Evolutionary conservation across 257 asterid species (phyloP), one percentile per base, ranked within the genome.

Genomic region (Sherardia arvensis): DNA sequence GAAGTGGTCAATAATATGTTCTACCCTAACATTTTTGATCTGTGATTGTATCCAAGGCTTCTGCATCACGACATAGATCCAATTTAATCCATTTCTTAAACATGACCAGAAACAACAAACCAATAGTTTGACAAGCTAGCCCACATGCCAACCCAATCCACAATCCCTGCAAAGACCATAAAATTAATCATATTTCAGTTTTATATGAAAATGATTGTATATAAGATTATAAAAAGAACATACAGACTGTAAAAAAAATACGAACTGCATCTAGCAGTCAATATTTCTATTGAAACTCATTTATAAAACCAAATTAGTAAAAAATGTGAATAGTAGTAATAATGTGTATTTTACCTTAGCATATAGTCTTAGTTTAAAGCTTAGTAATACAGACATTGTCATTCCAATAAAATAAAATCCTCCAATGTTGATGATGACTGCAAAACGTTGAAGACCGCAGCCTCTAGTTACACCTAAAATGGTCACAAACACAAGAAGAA

Each of bases 91-190:
- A 89, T 63, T 74, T 86, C 0, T 76, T 75, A 29, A 83, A 80
- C 62, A 73, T 66, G 1, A 95, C 72, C 4, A 89, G 87, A 61
- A 84, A 55, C 57, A 71, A 43, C 22, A 84, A 76, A 10, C 95
- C 85, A 20, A 64, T 45, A 34, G 77, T 76, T 65, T 86, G 96
- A 59, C 69, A 75, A 21, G 72, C 61, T 4, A 89, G 69, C 1
- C 96, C 96, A 71, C 95, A 81, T 38, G 80, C 84, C 25, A 83
- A 51, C 26, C 93, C 96, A 23, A 74, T 81, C 95, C 95, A 89
- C 22, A 89, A 69, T 11, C 96, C 96, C 95, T 82, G 80, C 45
- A 8, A 43, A 55, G 60, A 62, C 59, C 22, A 3, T 2, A 61
- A 30, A 18, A 49, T 3, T 0, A 3, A n/a, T 47, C 3, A n/a